Base-by-base conservation (phyloP, 768 basidiomycete species). In the Phanerochaete sordida region DNA sequence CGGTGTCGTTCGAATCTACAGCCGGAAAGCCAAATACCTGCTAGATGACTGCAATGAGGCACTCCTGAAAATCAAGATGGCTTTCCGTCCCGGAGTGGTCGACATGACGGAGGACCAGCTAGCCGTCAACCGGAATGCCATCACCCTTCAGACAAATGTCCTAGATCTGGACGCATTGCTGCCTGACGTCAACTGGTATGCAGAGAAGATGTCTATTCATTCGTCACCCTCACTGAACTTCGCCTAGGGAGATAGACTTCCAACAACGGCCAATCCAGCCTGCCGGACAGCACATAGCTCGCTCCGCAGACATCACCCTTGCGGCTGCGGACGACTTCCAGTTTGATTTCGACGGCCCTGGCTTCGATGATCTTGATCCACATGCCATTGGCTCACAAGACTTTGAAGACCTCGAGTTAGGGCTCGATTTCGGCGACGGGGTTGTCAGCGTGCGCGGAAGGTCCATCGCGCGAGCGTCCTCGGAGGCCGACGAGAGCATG, bases 21-120 rank as follows among this genome's bases (percentile, higher is more conserved):
- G 93, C 68, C 82, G 96, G 46, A 99, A 99, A 73, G 95, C 95
- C 19, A 97, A 98, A 70, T 99, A 99, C 73, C 82, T 99, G 2
- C 76, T 98, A 63, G 97, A 99, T 69, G 97, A 99, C 70, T 98
- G 96, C 70, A 97, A 97, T 62, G 97, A 99, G 72, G 95, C 96
- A 0, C 76, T 98, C 46, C 77, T 95, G 39, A 94, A 95, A 73
- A 95, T 98, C 50, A 96, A 95, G 74, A 91, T 97, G 89, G 93
- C 95, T 3, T 98, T 98, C 75, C 88, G 95, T 56, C 94, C 95
- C 19, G 96, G 94, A 61, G 75, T 94, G 9, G 97, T 98, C 37
- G 97, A 99, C 74, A 85, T 98, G 84, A 93, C 94, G 5, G 95
- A 96, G 63, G 95, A 97, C 62, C 93, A 96, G 72, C 82, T 95